Percentiles rank a stretch among this genome's conserved stretches.
Evolutionary conservation across 2,329 filamentous ascomycete species (phyloP).

Genomic region (Ambrosiella xylebori): DNA sequence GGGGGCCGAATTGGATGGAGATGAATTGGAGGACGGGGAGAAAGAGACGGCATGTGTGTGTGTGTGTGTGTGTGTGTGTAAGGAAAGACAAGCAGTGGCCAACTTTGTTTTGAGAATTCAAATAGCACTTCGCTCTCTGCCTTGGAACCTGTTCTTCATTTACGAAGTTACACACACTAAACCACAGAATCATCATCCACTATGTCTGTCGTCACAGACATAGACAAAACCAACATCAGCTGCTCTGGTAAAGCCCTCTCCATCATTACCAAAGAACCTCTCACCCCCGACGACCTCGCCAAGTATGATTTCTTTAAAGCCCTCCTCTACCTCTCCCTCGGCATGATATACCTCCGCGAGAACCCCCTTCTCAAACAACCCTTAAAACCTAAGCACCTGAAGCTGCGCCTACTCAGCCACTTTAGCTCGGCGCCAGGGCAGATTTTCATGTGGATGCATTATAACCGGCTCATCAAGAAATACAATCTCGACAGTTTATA

Average conservation of each 20-base stretch:
- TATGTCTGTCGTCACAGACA: not conserved
- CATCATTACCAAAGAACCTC: slow-evolving; percentile 42
- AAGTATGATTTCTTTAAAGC: slow-evolving; percentile 59
- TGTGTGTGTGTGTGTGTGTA: too few relatives aligned
- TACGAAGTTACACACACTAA: too few relatives aligned
- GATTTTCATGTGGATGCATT: slow-evolving; percentile 66
- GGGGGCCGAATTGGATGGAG: too few relatives aligned
- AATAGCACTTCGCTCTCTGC: too few relatives aligned
- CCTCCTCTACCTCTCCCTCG: slow-evolving; percentile 56
- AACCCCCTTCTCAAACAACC: slow-evolving; percentile 58
- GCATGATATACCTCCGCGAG: slow-evolving; percentile 63
- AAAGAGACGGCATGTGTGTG: too few relatives aligned
- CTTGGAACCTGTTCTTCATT: too few relatives aligned
- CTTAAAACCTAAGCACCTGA: slow-evolving; percentile 52
- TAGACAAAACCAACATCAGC: slow-evolving; percentile 30
- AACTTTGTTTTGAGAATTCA: too few relatives aligned
- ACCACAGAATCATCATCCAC: too few relatives aligned
- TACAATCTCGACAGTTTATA: slow-evolving; percentile 54
- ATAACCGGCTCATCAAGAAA: slow-evolving; percentile 69
- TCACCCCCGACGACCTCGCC: slow-evolving; percentile 47
- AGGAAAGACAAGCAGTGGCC: too few relatives aligned
- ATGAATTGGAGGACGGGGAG: too few relatives aligned
- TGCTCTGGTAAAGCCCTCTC: slow-evolving; percentile 49
- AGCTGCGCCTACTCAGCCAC: slow-evolving; percentile 56
- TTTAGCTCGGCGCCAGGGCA: slow-evolving; percentile 70